phyloP scores from a whole-genome alignment of 1,139 yeast species.

The Yamadazyma taylorii region DNA sequence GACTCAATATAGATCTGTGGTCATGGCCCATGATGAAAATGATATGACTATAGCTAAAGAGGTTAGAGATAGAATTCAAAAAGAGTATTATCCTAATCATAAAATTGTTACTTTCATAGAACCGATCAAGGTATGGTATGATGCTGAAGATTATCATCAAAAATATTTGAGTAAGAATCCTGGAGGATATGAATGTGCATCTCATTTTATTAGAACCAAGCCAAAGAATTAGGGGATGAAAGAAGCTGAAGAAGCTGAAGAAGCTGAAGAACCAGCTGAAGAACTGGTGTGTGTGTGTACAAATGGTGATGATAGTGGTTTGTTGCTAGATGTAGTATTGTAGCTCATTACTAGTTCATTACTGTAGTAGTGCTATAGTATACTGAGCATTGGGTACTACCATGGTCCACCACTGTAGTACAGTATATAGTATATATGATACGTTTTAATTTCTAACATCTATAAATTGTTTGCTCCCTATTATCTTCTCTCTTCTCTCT shows the following conservation, averaged over 20 bases:
- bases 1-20: constrained; percentile 79
- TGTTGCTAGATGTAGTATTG: no score
- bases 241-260: no score
- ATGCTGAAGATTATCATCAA: constrained; percentile 95
- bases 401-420: no score
- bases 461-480: no score
- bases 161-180: constrained; percentile 77
- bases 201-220: constrained; percentile 64
- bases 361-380: no score
- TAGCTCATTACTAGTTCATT: neutral
- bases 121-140: constrained; percentile 71
- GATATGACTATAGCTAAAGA: constrained; percentile 29
- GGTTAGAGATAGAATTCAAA: constrained; percentile 33
- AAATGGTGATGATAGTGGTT: no score
- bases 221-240: constrained; percentile 22
- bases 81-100: constrained; percentile 45
- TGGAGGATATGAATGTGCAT: constrained; percentile 83
- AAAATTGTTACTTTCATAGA: constrained; percentile 61
- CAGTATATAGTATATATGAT: no score
- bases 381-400: no score
- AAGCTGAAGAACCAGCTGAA: no score
- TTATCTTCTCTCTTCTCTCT: neutral
- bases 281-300: no score
- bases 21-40: constrained; percentile 59
- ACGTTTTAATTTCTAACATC: no score